Conservation (phyloP, 495 filamentous ascomycete genomes). For the Penicillium daleae region DNA sequence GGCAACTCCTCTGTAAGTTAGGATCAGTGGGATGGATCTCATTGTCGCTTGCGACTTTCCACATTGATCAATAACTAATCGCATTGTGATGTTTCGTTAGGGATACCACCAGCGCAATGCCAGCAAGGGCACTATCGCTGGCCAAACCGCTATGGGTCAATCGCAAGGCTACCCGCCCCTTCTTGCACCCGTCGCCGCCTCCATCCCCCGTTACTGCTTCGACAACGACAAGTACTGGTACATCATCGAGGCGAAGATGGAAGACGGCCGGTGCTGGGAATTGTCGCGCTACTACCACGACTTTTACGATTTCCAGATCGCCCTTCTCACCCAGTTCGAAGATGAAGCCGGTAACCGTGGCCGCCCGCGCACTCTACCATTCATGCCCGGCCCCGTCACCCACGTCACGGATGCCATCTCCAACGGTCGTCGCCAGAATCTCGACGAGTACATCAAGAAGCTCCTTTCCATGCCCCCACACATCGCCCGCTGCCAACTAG, state of each 20-base stretch:
- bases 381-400: slow-evolving; percentile 97
- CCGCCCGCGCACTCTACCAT: slow-evolving; percentile 83
- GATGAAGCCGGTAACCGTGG: slow-evolving; percentile 84
- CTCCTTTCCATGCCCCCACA: slow-evolving; percentile 80
- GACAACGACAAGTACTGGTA: slow-evolving; percentile 99
- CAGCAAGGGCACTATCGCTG: slow-evolving; percentile 45
- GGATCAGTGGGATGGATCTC: neutral
- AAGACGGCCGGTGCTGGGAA: slow-evolving; percentile 91
- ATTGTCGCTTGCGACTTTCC: neutral
- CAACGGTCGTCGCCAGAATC: slow-evolving; percentile 84
- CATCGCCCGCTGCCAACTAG: slow-evolving; percentile 79
- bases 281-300: slow-evolving; percentile 94
- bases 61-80: neutral
- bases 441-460: slow-evolving; percentile 94
- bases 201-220: slow-evolving; percentile 92
- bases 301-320: slow-evolving; percentile 98
- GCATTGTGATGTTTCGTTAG: slow-evolving; percentile 19
- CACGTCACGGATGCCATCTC: slow-evolving; percentile 98
- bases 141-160: too few relatives aligned
- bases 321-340: slow-evolving; percentile 90
- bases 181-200: slow-evolving; percentile 70
- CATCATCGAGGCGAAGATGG: slow-evolving; percentile 88
- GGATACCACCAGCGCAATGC: slow-evolving; percentile 52
- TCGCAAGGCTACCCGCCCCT: slow-evolving; percentile 39
- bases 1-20: slow-evolving; percentile 53